Base-by-base conservation (phyloP, 176 grass and related monocot species). In the Rhynchospora breviuscula region DNA sequence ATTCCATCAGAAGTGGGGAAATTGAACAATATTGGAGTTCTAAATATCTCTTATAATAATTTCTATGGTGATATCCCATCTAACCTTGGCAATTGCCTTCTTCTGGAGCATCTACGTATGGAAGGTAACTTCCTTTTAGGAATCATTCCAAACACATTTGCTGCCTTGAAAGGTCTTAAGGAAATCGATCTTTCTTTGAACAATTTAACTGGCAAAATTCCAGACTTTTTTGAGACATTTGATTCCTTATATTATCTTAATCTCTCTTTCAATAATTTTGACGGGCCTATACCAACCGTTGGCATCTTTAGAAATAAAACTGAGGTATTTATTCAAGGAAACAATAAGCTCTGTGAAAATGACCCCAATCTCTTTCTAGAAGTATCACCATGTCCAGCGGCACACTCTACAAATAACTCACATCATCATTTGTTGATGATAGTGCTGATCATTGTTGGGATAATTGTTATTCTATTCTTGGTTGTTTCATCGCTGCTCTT, bases 241-340 rank as follows among this genome's bases (percentile, higher is more conserved):
- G 15, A 10, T 15, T 75, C 59, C 35, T 78, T 94, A 64, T 7
- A 80, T 15, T 49, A 40, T 17, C 53, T 94, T 29, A 86, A 94
- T 35, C 2, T 93, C 3, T 91, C 92, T 7, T 91, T 86, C 83
- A 91, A 94, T 43, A 60, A 70, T 86, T 45, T 94, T 10, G 46
- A 47, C n/a, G 92, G 92, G 2, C 75, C 86, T 52, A 40, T 91
- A 54, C 89, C 92, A 12, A 52, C 21, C 8, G 17, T 25, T 18
- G 87, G 87, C 8, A 25, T 89, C 10, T 94, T 94, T 40, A 13
- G 18, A 8, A 94, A 91, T 57, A 13, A 58, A 45, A 86, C 26
- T 8, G 83, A 22, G 0, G 67, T 91, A 11, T 75, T 43, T 1
- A 51, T 93, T 59, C 6, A 12, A n/a, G 89, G 89, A 46, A 93